Evolutionary conservation across 139 green algal species (phyloP), one percentile per base, ranked within the genome.

Genomic region (Diplosphaera chodatii): DNA sequence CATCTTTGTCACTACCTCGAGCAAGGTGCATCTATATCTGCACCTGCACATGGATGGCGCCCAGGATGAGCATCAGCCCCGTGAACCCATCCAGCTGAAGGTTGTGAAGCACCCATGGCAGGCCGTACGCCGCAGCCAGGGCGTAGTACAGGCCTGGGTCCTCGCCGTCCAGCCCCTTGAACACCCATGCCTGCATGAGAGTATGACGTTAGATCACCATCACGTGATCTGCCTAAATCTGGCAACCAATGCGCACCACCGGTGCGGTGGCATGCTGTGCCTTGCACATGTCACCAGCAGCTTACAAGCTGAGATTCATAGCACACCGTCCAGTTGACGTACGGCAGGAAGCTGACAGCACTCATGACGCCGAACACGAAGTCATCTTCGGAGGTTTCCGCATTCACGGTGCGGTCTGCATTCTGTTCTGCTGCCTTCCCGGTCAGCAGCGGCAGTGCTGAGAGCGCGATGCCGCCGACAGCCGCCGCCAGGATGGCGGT

Each of bases 171-270:
- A 90, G 64, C 0, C 82, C 88, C 20, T 74, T 85, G 77, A 93
- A 81, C 23, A 93, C 63, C 88, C 88, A 93, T 32, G 84, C 81
- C 87, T 92, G 81, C 62, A 67, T 27, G n/a, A n/a, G n/a, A n/a
- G n/a, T n/a, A n/a, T n/a, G n/a, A n/a, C n/a, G n/a, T n/a, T n/a
- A n/a, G n/a, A n/a, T n/a, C n/a, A n/a, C n/a, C n/a, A n/a, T n/a
- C n/a, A 67, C 40, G 16, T 21, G 32, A 63, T 5, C 28, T 40
- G 4, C 40, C 40, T 33, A 1, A n/a, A 32, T 22, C n/a, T 72
- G 41, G 25, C 23, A 64, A n/a, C 20, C 48, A 66, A 15, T 23
- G 15, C 37, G 25, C 37, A 48, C 37, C 59, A 59, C 64, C 34
- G 62, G 18, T 65, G 25, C 70, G 32, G 4, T 56, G 27, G 20